These are phyloP conservation scores for Prunus davidiana DNA, from an alignment of 306 rosid genomes.

Conservation along the genomic window DNA sequence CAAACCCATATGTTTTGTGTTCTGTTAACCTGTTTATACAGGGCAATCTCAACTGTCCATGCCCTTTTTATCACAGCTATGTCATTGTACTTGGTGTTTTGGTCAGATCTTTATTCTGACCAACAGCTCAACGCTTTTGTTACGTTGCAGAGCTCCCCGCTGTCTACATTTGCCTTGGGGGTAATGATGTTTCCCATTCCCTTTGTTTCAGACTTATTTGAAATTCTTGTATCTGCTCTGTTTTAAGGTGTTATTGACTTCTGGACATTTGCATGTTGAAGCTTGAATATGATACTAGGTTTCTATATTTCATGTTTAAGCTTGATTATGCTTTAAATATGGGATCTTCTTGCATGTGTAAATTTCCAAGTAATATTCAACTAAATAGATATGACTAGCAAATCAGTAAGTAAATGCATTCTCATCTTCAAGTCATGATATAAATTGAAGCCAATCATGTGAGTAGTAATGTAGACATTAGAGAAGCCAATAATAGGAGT, in stretches of 20 bases:
- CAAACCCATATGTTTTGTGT: background rate
- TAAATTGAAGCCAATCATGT: background rate
- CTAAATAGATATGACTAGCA: background rate
- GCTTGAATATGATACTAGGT: background rate
- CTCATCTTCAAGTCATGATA: background rate
- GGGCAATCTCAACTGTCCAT: slow-evolving; percentile 85
- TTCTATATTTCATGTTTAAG: background rate
- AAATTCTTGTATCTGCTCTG: background rate
- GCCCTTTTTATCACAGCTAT: slow-evolving; percentile 75
- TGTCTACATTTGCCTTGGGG: slow-evolving; percentile 74
- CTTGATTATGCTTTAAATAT: background rate
- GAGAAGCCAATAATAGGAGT: background rate
- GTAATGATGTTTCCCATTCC: slow-evolving; percentile 39
- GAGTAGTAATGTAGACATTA: background rate
- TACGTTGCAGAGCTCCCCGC: slow-evolving; percentile 51
- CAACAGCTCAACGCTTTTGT: slow-evolving; percentile 33
- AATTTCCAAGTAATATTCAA: background rate
- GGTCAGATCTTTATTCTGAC: slow-evolving; percentile 74
- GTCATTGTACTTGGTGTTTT: slow-evolving; percentile 77
- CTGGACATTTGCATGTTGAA: background rate
- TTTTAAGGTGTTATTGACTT: background rate
- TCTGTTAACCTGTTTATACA: slow-evolving; percentile 30
- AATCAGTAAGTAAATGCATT: background rate
- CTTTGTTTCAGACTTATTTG: background rate
- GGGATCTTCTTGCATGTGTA: background rate